These are phyloP conservation scores for Candida tammaniensis DNA, from an alignment of 805 yeast genomes.

Conservation along the genomic window DNA sequence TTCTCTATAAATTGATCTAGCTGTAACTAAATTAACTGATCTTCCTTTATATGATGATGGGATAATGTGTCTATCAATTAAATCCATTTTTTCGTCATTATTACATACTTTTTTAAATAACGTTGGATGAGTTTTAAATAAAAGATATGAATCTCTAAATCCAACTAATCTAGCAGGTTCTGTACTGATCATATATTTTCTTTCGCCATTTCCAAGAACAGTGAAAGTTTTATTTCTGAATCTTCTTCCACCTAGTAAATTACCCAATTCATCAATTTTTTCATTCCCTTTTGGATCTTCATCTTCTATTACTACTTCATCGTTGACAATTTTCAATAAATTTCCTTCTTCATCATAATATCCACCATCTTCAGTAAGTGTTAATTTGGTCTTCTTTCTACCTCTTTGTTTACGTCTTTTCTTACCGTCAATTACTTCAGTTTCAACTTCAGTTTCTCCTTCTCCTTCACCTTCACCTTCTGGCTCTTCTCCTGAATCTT, in stretches of 20 bases:
- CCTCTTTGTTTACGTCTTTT: conserved; percentile 40
- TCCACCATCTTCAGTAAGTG: conserved; percentile 37
- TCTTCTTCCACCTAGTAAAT: conserved; percentile 66
- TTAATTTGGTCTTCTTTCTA: conserved; percentile 39
- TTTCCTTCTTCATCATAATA: conserved; percentile 65
- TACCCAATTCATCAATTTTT: conserved; percentile 69
- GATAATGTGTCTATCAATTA: conserved; percentile 75
- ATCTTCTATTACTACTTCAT: conserved; percentile 69
- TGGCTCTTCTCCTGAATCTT: conserved; percentile 25
- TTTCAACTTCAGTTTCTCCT: conserved; percentile 17
- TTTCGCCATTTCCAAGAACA: conserved; percentile 61
- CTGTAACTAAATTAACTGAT: conserved; percentile 85
- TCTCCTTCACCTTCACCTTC: conserved; percentile 21
- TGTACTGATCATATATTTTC: conserved; percentile 84
- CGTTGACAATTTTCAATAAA: conserved; percentile 60
- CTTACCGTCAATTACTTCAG: conserved; percentile 12
- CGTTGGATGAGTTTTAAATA: conserved; percentile 81
- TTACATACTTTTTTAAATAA: conserved; percentile 70
- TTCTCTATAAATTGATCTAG: conserved; percentile 83
- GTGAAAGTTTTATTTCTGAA: conserved; percentile 72
- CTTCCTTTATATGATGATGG: conserved; percentile 92
- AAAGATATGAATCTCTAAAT: conserved; percentile 83
- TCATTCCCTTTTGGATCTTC: conserved; percentile 76
- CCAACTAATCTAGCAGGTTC: conserved; percentile 97
- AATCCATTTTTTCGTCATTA: conserved; percentile 76